Evolutionary conservation across 2,329 filamentous ascomycete genomes (phyloP).

Genomic region (Xylaria hypoxylon): DNA sequence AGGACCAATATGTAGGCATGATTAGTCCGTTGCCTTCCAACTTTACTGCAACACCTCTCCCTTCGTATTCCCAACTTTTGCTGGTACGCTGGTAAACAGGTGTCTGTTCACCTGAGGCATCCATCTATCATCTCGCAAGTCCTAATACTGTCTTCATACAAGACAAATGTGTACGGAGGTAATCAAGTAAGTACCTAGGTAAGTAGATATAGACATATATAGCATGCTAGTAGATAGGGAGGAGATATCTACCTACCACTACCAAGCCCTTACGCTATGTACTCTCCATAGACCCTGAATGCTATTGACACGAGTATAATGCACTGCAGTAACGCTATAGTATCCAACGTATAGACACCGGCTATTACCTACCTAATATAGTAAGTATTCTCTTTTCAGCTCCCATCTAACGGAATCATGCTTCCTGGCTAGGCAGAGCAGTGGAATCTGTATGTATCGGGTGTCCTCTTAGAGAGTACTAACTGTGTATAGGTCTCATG

Average conservation of each 20-base stretch:
- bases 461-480: neutral
- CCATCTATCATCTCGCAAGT: neutral
- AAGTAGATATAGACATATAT: neutral
- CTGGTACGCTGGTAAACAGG: neutral
- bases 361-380: neutral
- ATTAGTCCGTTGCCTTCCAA: constrained; percentile 5
- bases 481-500: too few relatives aligned
- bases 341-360: neutral
- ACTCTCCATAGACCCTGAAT: neutral
- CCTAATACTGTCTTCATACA: neutral
- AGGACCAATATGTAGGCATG: constrained; percentile 1
- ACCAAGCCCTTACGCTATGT: neutral
- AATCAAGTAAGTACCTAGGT: neutral
- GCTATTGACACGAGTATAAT: neutral
- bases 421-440: neutral
- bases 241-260: too few relatives aligned
- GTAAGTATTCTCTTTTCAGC: neutral
- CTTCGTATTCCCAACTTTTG: neutral
- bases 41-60: constrained; percentile 8
- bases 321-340: neutral
- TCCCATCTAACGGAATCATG: neutral
- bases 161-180: neutral
- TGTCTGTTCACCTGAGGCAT: neutral
- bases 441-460: neutral
- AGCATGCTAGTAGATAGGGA: neutral